phyloP scores from a whole-genome alignment of 176 grass and related monocot genomes.

The Oryza meyeriana region DNA sequence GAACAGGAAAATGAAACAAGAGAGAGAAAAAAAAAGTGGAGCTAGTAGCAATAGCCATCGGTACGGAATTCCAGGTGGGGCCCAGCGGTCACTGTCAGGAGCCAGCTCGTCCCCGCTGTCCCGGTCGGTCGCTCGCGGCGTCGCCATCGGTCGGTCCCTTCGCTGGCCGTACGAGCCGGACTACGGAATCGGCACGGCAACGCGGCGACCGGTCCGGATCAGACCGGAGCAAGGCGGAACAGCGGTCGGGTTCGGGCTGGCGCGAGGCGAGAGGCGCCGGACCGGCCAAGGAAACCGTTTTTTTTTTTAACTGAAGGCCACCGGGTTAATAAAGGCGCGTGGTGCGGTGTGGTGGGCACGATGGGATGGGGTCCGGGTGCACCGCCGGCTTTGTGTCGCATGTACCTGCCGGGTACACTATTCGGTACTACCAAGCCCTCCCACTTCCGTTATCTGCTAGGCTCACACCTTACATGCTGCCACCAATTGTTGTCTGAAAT shows the following conservation, averaged over 20 bases:
- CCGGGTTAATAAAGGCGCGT: not conserved
- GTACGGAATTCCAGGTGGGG: not conserved
- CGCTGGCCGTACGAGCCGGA: constrained; percentile 20
- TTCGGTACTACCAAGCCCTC: not conserved
- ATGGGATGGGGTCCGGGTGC: constrained; percentile 7
- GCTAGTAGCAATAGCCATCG: not conserved
- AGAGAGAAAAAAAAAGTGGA: too few relatives aligned
- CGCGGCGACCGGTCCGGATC: too few relatives aligned
- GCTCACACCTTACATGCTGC: not conserved
- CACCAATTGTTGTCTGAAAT: too few relatives aligned
- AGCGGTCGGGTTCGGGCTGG: too few relatives aligned
- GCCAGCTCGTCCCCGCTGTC: not conserved
- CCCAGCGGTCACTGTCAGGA: rapidly evolving
- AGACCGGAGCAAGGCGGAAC: not conserved
- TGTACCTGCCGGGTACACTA: constrained; percentile 31
- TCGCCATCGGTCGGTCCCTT: not conserved
- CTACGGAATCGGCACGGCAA: constrained; percentile 14
- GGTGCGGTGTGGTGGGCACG: not conserved
- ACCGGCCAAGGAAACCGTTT: not conserved
- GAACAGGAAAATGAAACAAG: not conserved
- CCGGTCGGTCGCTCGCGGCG: not conserved
- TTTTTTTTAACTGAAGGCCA: too few relatives aligned
- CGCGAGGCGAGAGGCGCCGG: not conserved
- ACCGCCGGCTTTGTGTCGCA: constrained; percentile 24
- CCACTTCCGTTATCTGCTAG: not conserved